phyloP scores from a whole-genome alignment of 805 yeast genomes.

The Schwanniomyces sp. region DNA sequence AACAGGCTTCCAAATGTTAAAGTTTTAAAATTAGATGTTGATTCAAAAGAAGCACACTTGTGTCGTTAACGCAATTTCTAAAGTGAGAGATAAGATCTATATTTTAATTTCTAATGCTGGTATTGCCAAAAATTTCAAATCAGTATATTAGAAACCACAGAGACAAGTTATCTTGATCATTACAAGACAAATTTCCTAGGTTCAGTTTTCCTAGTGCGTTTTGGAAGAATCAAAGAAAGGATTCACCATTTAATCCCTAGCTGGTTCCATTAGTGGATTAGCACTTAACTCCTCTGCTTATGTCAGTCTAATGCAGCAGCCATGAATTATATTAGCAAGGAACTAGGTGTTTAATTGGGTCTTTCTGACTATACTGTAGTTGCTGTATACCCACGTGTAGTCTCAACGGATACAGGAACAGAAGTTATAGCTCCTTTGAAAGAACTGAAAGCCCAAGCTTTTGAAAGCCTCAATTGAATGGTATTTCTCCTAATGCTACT shows the following conservation, averaged over 20 bases:
- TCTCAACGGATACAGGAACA: conserved; percentile 33
- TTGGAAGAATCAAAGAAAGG: conserved; percentile 22
- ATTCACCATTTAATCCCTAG: conserved; percentile 23
- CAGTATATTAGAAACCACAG: conserved; percentile 13
- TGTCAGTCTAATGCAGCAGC: conserved; percentile 39
- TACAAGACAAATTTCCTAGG: conserved; percentile 26
- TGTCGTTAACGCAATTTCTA: conserved; percentile 1
- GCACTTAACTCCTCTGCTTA: conserved; percentile 21
- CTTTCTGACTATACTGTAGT: conserved; percentile 24
- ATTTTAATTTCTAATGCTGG: conserved; percentile 36
- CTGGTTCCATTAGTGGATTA: conserved; percentile 24
- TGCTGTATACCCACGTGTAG: conserved; percentile 40
- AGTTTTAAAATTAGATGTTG: conserved; percentile 13
- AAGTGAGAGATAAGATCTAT: conserved; percentile 20
- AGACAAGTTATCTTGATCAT: conserved; percentile 14
- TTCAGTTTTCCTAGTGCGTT: conserved; percentile 26
- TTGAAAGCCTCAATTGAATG: no score
- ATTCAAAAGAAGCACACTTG: conserved; percentile 27
- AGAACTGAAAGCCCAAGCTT: not conserved
- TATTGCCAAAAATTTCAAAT: conserved; percentile 8
- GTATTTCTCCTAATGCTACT: not conserved
- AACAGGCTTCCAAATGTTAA: conserved; percentile 12
- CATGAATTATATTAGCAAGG: conserved; percentile 25
- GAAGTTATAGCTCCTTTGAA: not conserved
- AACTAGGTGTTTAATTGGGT: conserved; percentile 21